Conservation (phyloP, 2,329 filamentous ascomycete species). For the Incumbomyces lentus region DNA sequence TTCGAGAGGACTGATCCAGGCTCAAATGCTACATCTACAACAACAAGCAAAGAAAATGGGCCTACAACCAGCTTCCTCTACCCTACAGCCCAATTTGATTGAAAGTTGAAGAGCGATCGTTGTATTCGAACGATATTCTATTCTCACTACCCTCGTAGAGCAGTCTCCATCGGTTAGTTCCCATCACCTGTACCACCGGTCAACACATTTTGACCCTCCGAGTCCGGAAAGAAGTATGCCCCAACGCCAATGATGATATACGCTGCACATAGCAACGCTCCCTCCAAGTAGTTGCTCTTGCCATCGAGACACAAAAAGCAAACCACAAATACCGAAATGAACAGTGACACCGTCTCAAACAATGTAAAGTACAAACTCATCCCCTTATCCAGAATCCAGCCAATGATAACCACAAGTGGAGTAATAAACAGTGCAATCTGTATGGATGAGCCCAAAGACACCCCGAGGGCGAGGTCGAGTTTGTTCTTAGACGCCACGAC, state of each 20-base stretch:
- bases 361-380: constrained; percentile 76
- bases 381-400: constrained; percentile 49
- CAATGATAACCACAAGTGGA: constrained; percentile 51
- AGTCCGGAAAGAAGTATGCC: constrained; percentile 20
- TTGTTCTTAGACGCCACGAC: constrained; percentile 55
- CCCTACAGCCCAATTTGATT: too few relatives aligned
- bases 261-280: constrained; percentile 47
- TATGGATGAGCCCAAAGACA: constrained; percentile 56
- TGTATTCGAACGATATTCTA: too few relatives aligned
- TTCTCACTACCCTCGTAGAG: neutral
- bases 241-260: constrained; percentile 53
- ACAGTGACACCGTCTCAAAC: constrained; percentile 65
- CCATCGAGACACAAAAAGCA: constrained; percentile 55
- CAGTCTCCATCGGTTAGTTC: neutral
- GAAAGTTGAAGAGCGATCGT: too few relatives aligned
- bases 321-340: constrained; percentile 43
- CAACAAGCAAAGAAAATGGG: too few relatives aligned
- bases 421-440: constrained; percentile 55
- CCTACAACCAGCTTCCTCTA: too few relatives aligned
- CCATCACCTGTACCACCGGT: constrained; percentile 3
- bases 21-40: too few relatives aligned
- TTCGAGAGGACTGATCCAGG: too few relatives aligned
- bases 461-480: constrained; percentile 56
- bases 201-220: constrained; percentile 16
- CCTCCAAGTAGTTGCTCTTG: constrained; percentile 51